A percentile compares a stretch with the other conserved stretches of the same genome.
phyloP scores from a whole-genome alignment of 495 filamentous ascomycete genomes.

The Penicillium robsamsonii region DNA sequence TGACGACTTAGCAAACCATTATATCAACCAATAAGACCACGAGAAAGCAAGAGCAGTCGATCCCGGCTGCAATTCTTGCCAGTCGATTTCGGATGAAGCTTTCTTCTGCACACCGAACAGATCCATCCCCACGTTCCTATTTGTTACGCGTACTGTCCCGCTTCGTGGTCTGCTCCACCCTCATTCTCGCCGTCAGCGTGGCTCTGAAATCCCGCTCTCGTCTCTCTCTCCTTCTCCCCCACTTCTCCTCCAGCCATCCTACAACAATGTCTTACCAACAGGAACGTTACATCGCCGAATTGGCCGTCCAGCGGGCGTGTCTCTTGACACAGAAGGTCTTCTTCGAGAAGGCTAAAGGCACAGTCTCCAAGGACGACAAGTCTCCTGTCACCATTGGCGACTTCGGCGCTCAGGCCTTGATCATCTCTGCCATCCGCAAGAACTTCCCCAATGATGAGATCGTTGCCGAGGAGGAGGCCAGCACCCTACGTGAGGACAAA shows the following conservation, averaged over 20 bases:
- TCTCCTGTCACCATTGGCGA: slow-evolving; percentile 98
- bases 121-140: slow-evolving; percentile 12
- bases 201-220: slow-evolving; percentile 46
- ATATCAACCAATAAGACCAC: neutral
- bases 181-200: slow-evolving; percentile 51
- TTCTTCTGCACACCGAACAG: slow-evolving; percentile 4
- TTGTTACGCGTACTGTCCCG: slow-evolving; percentile 37
- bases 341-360: slow-evolving; percentile 87
- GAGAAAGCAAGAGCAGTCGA: slow-evolving; percentile 9
- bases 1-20: neutral
- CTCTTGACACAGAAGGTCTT: slow-evolving; percentile 92
- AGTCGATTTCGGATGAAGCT: slow-evolving; percentile 13
- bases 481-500: slow-evolving; percentile 65
- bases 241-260: slow-evolving; percentile 30
- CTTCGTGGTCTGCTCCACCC: slow-evolving; percentile 41
- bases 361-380: slow-evolving; percentile 87
- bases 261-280: slow-evolving; percentile 62
- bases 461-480: slow-evolving; percentile 92
- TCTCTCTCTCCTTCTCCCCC: slow-evolving; percentile 38
- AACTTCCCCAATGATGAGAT: slow-evolving; percentile 90
- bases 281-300: slow-evolving; percentile 82
- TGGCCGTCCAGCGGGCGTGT: slow-evolving; percentile 87
- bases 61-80: slow-evolving; percentile 1
- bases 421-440: slow-evolving; percentile 82
- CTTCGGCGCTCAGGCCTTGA: slow-evolving; percentile 95